Base-by-base conservation (phyloP, 305 asterid genomes). In the Fraxinus latifolia region DNA sequence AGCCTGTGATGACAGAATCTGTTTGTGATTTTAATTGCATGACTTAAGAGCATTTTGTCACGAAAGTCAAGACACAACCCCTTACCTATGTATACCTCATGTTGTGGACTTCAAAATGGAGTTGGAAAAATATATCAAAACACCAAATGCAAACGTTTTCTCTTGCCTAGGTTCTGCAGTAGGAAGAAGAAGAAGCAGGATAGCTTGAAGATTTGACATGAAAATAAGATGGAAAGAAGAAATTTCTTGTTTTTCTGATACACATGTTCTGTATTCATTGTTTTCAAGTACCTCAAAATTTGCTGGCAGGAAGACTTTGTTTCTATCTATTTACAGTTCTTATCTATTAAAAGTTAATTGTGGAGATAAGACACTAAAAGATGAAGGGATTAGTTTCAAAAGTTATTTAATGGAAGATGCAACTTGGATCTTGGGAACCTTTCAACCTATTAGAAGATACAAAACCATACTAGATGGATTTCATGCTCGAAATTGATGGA, bases 231-330 rank as follows among this genome's bases (percentile, higher is more conserved):
- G 58, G 15, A 12, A 80, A 65, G 29, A 74, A 79, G 39, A 32
- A 12, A 21, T 67, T 65, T 31, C 9, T 36, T 68, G 12, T 65
- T 21, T 60, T 32, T 81, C 11, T 37, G 81, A 8, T 78, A 33
- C 37, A 44, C 29, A 25, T 62, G 32, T 75, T 71, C 27, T 76
- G 9, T 73, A 75, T 82, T 67, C 29, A 36, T 55, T 31, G 36
- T 23, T 37, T 78, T 62, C 23, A 11, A 76, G 70, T 70, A 29
- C 79, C 86, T 78, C 74, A 25, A 4, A 39, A 67, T 72, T 44
- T 74, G 15, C 76, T 53, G 73, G 70, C 67, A 33, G 31, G 21
- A 25, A 47, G 34, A 67, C 27, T 85, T 79, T 14, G 47, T 67
- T 77, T 77, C 70, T 53, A 23, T 53, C 75, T 67, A 67, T 9